Percentiles rank a stretch among this genome's conserved stretches.
Conservation (phyloP, 805 yeast species). For the Spathaspora sp. region DNA sequence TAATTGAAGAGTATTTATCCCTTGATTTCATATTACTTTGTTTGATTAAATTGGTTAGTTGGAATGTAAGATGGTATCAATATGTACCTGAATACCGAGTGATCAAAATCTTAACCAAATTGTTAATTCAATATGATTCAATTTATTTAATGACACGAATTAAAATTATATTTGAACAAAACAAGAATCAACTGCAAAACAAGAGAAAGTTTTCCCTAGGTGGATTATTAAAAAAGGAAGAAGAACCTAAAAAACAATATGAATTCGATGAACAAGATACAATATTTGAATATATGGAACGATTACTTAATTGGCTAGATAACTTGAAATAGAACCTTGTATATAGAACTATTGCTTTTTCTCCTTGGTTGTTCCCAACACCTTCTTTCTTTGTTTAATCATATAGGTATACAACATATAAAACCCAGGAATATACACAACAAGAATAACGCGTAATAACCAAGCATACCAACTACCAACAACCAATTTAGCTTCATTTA, state of each 20-base stretch:
- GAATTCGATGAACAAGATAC: constrained; percentile 30
- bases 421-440: constrained; percentile 81
- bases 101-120: constrained; percentile 40
- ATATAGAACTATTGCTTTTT: constrained; percentile 9
- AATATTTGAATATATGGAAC: constrained; percentile 27
- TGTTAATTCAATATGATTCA: constrained; percentile 40
- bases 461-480: constrained; percentile 52
- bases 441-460: constrained; percentile 53
- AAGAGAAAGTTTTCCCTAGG: constrained; percentile 9
- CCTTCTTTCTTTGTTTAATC: constrained; percentile 84
- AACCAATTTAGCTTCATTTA: constrained; percentile 59
- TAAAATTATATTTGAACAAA: constrained; percentile 34
- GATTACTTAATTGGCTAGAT: constrained; percentile 28
- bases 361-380: constrained; percentile 38
- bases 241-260: constrained; percentile 6
- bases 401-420: constrained; percentile 81
- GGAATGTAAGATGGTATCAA: constrained; percentile 65
- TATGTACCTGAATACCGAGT: constrained; percentile 43
- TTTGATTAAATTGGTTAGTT: constrained; percentile 51
- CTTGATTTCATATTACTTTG: constrained; percentile 31
- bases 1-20: constrained; percentile 25
- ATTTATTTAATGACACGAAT: constrained; percentile 36
- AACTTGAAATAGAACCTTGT: constrained; percentile 6
- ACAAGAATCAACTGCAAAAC: constrained; percentile 14
- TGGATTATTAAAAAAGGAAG: constrained; percentile 1